Evolutionary conservation across 768 basidiomycete species (phyloP), one percentile per base, ranked within the genome.

Genomic region (Stropharia rugosoannulata): DNA sequence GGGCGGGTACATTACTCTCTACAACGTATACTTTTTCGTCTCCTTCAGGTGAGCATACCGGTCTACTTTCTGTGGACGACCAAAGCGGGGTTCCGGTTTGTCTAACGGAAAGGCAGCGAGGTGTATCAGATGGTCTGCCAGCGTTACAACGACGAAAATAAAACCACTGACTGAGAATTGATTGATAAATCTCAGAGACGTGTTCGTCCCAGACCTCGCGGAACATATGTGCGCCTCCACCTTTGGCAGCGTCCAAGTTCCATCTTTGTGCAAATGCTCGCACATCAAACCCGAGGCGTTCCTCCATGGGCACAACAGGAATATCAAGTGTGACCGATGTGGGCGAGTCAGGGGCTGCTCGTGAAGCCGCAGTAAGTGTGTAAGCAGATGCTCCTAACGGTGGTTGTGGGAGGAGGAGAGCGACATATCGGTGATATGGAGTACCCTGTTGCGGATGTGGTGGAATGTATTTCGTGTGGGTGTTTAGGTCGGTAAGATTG

Each of bases 391-490:
- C 61, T n/a, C 58, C 69, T 36, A 70, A 59, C 9, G 77, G 72
- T 32, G 81, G 76, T 62, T 96, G 93, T 9, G 84, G 86, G 45
- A 95, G 78, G 27, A 96, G 74, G 27, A 96, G 74, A 42, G 88
- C 62, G 8, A 85, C 82, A 69, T 96, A 97, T 58, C 96, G 93
- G 72, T 99, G 96, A 71, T 92, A 94, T 0, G 85, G 84, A 10
- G 94, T 89, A 48, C 95, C 94, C 37, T 82, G 81, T 67, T 93
- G 90, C 3, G 96, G 96, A 61, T 97, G 94, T 4, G 95, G 97
- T 5, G 96, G 90, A 59, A 95, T 76, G 70, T 95, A 98, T 22
- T 74, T 73, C 5, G 88, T 89, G 67, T 90, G 89, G 1, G 76
- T 69, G 59, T 81, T 75, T 50, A 79, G 64, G 37, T 76, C 64